A percentile compares a stretch with the other conserved stretches of the same genome.
Evolutionary conservation across 768 basidiomycete genomes (phyloP).

Genomic region (Boletus sp.): DNA sequence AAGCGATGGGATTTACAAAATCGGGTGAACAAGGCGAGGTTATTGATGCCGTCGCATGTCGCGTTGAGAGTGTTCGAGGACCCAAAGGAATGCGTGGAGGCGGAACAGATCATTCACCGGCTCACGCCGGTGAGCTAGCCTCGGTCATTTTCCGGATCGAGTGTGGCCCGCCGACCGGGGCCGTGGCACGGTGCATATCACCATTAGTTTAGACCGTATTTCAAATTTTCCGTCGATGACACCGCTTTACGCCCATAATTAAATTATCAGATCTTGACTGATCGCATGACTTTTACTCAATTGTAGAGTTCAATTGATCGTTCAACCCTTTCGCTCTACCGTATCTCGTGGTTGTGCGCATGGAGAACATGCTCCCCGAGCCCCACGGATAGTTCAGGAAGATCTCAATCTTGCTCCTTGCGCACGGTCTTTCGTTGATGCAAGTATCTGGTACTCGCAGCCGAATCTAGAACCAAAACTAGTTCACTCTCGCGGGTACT

Average conservation of each 20-base stretch:
- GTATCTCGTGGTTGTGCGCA: not conserved
- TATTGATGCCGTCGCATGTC: constrained; percentile 55
- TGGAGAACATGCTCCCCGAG: not conserved
- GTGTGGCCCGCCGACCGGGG: not conserved
- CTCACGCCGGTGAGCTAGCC: constrained; percentile 2
- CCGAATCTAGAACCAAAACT: not conserved
- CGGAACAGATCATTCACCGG: constrained; percentile 39
- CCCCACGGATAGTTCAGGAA: not conserved
- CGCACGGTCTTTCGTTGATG: not conserved
- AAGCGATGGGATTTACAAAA: constrained; percentile 58
- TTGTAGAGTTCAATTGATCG: not conserved
- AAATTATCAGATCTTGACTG: not conserved
- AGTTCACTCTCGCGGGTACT: not conserved
- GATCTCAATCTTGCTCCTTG: not conserved
- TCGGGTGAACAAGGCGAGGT: constrained; percentile 62
- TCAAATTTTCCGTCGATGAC: not conserved
- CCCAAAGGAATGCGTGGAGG: constrained; percentile 70
- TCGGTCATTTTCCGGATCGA: not conserved
- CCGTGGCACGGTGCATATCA: not conserved
- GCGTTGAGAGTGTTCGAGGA: constrained; percentile 64
- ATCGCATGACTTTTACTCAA: not conserved
- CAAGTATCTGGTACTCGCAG: not conserved
- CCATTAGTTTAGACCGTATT: not conserved
- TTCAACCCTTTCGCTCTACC: not conserved
- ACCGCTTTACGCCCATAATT: not conserved